These are phyloP conservation scores for Naganishia cerealis DNA, from an alignment of 1,284 basidiomycete species.

Conservation along the genomic window DNA sequence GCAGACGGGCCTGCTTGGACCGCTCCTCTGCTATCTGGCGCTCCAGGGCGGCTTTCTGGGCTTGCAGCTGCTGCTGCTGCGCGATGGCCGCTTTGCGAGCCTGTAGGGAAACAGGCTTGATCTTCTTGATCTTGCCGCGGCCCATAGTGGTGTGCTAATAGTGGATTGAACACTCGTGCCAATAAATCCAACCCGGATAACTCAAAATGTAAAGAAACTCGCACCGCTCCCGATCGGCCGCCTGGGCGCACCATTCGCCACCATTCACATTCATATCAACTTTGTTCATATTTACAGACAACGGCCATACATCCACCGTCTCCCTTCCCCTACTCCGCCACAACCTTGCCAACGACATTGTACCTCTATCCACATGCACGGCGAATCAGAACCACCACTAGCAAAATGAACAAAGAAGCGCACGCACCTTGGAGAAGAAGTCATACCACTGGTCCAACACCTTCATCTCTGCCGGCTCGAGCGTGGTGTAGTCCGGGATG, in stretches of 20 bases:
- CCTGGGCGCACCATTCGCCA: not conserved
- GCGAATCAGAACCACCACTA: slow-evolving; percentile 24
- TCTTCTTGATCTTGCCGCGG: slow-evolving; percentile 29
- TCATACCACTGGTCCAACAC: slow-evolving; percentile 86
- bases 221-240: not conserved
- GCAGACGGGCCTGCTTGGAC: slow-evolving; percentile 26
- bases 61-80: slow-evolving; percentile 27
- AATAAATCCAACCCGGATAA: not conserved
- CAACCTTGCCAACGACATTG: slow-evolving; percentile 72
- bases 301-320: not conserved
- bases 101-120: slow-evolving; percentile 28
- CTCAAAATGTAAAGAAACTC: not conserved
- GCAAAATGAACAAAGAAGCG: not conserved
- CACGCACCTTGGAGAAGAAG: slow-evolving; percentile 66
- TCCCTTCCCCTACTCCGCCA: slow-evolving; percentile 21
- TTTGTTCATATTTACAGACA: not conserved
- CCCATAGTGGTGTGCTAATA: slow-evolving; percentile 15
- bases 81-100: slow-evolving; percentile 26
- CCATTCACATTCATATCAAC: too few species aligned
- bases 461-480: slow-evolving; percentile 74
- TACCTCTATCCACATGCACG: slow-evolving; percentile 62
- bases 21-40: slow-evolving; percentile 26
- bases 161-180: too few species aligned
- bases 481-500: slow-evolving; percentile 76
- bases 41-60: slow-evolving; percentile 24